Base-by-base conservation (phyloP, 805 yeast genomes). In the Pichia nakasei region DNA sequence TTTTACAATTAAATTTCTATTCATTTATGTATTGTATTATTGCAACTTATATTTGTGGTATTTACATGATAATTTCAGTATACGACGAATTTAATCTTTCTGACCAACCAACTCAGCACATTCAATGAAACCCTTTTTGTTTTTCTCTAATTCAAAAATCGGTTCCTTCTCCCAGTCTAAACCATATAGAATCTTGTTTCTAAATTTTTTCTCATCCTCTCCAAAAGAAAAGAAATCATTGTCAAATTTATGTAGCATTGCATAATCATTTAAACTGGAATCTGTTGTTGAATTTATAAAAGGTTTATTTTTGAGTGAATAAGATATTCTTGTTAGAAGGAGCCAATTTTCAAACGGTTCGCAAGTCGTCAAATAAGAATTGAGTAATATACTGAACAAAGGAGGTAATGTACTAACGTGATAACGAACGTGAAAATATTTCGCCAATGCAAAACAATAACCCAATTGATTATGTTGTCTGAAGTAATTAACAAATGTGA, bases 331-430 rank as follows among this genome's bases (percentile, higher is more conserved):
- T 12, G 49, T 49, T 5, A 58, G 27, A 9, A 45, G 42, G 6
- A 48, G 42, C 63, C 64, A 60, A 12, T 53, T 48, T 3, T 54
- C 55, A 42, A 60, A 60, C 36, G 44, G 56, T n/a, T 44, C 31
- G 31, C 56, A 53, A 3, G 45, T 35, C 5, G 44, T 35, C 11
- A 58, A 41, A 34, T 57, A 48, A 3, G 40, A 39, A 22, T 51
- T 47, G 3, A 59, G 33, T n/a, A 59, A 22, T n/a, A 48, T 48
- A 22, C 43, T 44, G 13, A 51, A 48, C 9, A 59, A 35, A 20
- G 48, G 35, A n/a, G 43, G 45, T n/a, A 37, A 37, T 19, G 50
- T 44, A 0, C 47, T 38, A 2, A 45, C 32, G 5, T 44, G 33
- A 33, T 51, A 55, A 12, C 44, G 44, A 26, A 39, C 43, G 9